phyloP scores from a whole-genome alignment of 108 stramenopile genomes.

The Craspedostauros australis region DNA sequence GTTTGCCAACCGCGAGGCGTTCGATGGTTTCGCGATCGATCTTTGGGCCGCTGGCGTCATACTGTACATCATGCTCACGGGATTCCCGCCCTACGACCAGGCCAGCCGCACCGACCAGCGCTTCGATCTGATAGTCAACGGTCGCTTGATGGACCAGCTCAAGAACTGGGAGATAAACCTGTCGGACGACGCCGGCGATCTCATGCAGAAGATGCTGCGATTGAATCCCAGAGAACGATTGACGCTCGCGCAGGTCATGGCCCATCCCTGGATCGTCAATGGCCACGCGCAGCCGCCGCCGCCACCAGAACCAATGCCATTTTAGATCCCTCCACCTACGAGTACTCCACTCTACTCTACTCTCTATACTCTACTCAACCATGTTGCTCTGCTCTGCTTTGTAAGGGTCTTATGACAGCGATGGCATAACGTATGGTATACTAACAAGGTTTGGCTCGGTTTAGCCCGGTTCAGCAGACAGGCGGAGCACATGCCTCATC shows the following conservation, averaged over 20 bases:
- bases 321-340: too few species aligned
- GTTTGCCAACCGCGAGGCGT: conserved; percentile 51
- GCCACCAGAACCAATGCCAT: conserved; percentile 22
- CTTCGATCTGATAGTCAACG: conserved; percentile 72
- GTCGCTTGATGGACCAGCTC: conserved; percentile 58
- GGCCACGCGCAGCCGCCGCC: conserved; percentile 30
- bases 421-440: too few species aligned
- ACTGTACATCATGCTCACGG: conserved; percentile 92
- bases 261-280: conserved; percentile 73
- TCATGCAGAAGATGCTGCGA: conserved; percentile 77
- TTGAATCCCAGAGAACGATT: conserved; percentile 62
- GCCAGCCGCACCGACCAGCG: conserved; percentile 66
- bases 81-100: conserved; percentile 89
- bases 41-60: conserved; percentile 93
- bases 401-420: too few species aligned
- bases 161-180: conserved; percentile 62
- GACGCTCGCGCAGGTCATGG: conserved; percentile 66
- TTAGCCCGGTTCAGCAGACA: too few species aligned
- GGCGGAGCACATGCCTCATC: too few species aligned
- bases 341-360: too few species aligned
- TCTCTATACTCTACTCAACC: too few species aligned
- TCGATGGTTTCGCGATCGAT: conserved; percentile 93
- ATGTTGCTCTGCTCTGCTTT: too few species aligned
- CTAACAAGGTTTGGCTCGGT: too few species aligned
- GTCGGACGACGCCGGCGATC: conserved; percentile 53